Base-by-base conservation (phyloP, 306 rosid genomes). In the Clitoria ternatea region DNA sequence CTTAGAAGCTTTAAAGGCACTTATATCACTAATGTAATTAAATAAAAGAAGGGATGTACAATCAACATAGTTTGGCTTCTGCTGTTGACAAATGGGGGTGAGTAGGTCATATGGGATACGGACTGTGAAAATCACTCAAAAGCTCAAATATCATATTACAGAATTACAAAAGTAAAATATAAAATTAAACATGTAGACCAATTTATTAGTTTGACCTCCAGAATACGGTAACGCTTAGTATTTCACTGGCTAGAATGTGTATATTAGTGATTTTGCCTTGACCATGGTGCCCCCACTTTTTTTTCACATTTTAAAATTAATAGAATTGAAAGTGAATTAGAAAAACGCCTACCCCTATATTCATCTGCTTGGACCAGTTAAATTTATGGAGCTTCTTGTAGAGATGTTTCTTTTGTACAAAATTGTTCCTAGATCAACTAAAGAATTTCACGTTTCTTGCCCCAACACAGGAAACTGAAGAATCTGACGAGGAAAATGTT, bases 401-500 rank as follows among this genome's bases (percentile, higher is more conserved):
- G 13, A 22, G 36, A 57, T 19, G 47, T 48, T 44, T 20, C 32
- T 61, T 35, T 35, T 35, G 56, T 19, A 44, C 8, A 15, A 52
- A 59, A 40, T 11, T 53, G 47, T 49, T 35, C 57, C 14, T 35
- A 9, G 42, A 49, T 11, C 64, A 54, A 17, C 17, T 32, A 59
- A 53, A 30, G 59, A 50, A 18, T 48, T 57, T 52, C 1, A 44
- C 12, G 2, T 68, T 7, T 42, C 56, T 77, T 86, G 36, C 74
- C 48, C 15, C 19, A 50, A 76, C 60, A 47, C 82, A 90, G 95
- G 95, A 86, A 84, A 72, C 61, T 79, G 88, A 79, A 57, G 86
- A 82, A 50, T 65, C 24, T 60, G 67, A 9, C 5, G 83, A 84
- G 61, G 74, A 76, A 73, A 73, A 55, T 44, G 48, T 81, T 17